phyloP scores from a whole-genome alignment of 2,329 filamentous ascomycete species.

The Pseudogymnoascus sp. region DNA sequence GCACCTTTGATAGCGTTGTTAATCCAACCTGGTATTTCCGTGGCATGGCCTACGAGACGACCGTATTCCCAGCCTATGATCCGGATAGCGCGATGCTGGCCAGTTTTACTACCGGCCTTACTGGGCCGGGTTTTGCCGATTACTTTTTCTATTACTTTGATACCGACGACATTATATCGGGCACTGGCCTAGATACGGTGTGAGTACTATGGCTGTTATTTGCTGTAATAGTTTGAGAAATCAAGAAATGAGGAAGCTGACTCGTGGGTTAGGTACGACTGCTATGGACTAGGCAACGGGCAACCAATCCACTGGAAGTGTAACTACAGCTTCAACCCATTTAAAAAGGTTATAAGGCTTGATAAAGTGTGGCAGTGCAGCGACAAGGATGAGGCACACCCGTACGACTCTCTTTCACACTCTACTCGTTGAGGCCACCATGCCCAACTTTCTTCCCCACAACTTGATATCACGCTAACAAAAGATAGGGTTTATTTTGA shows the following conservation, averaged over 20 bases:
- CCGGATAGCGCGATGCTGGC: not conserved
- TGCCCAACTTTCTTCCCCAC: too few relatives aligned
- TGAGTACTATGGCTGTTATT: not conserved
- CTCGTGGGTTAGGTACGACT: not conserved
- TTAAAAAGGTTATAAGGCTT: not conserved
- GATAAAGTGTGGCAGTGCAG: not conserved
- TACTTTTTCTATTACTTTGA: not conserved
- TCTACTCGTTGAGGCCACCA: not conserved
- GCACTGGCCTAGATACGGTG: not conserved
- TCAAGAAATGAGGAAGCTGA: not conserved
- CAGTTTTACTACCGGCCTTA: not conserved
- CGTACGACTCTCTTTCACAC: not conserved
- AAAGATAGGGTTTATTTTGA: not conserved
- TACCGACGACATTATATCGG: not conserved
- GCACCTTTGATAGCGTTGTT: not conserved
- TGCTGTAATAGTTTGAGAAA: not conserved
- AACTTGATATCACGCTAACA: not conserved
- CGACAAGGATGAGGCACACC: not conserved
- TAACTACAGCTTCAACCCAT: not conserved
- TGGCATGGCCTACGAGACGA: not conserved
- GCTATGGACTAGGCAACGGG: not conserved
- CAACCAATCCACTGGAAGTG: not conserved
- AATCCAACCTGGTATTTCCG: not conserved
- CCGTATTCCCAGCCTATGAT: not conserved
- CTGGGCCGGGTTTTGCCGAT: not conserved